A percentile compares a stretch with the other conserved stretches of the same genome.
phyloP scores from a whole-genome alignment of 148 eudicot species.

The Dysphania ambrosioides region DNA sequence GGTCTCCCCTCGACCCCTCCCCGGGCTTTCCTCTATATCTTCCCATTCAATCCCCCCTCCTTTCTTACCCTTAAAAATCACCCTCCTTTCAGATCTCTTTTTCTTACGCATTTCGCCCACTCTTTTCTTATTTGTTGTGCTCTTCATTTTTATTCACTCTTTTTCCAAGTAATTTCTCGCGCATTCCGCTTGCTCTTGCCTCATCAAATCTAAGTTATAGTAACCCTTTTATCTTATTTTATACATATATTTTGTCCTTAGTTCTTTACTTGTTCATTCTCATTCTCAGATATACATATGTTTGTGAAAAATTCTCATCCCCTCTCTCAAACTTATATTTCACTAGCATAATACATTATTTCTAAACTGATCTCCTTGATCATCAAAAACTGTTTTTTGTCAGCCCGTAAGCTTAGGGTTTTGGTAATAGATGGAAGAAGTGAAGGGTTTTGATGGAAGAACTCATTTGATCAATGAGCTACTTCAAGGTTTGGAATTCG shows the following conservation, averaged over 20 bases:
- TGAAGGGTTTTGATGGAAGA: constrained; percentile 21
- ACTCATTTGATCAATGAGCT: constrained; percentile 44
- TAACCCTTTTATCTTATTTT: not conserved
- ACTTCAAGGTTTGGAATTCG: constrained; percentile 48
- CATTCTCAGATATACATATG: not conserved
- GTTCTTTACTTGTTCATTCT: not conserved
- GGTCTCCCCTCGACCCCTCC: not conserved
- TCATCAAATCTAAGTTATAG: not conserved
- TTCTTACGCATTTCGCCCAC: not conserved
- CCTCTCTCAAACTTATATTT: not conserved
- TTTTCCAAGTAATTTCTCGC: constrained; percentile 12
- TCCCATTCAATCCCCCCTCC: not conserved
- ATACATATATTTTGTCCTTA: not conserved
- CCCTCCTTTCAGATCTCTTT: not conserved
- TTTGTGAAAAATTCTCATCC: not conserved
- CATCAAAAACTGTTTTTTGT: not conserved
- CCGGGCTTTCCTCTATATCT: not conserved
- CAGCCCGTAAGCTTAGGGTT: not conserved
- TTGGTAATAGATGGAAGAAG: constrained; percentile 27
- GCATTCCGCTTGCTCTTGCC: constrained; percentile 19
- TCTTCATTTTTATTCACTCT: not conserved
- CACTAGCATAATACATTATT: not conserved
- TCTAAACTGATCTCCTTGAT: not conserved
- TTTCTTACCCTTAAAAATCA: not conserved
- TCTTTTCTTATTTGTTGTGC: not conserved